Base-by-base conservation (phyloP, 257 asterid species). In the Ilex asprella region DNA sequence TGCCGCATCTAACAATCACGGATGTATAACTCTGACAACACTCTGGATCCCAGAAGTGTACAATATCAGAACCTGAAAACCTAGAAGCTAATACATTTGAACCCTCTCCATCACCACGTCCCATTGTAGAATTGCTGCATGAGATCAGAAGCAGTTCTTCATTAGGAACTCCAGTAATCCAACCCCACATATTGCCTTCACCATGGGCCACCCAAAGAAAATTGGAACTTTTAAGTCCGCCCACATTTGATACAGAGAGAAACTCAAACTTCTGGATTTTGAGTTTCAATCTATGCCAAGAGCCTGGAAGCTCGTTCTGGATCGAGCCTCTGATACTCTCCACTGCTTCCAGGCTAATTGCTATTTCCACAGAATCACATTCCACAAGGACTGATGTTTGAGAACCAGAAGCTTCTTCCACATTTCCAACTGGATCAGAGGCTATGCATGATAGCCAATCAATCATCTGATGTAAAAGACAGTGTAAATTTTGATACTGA, bases 41-140 rank as follows among this genome's bases (percentile, higher is more conserved):
- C 69, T 75, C 84, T 57, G 92, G 84, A 65, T 93, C 94, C 81
- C 75, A 73, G 50, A 85, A 75, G 82, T 67, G 78, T 44, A 87
- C 71, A 56, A 89, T 78, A 67, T 85, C 93, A 59, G 88, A 82
- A 55, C 96, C 99, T 3, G 95, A 77, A 69, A 64, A 54, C 74
- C 77, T 81, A 71, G 94, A 84, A 60, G 91, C 82, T 65, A 93
- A 68, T 55, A 82, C 82, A 69, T 87, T 89, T 62, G 90, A 93
- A 68, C 97, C 94, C 76, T 85, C 87, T 70, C 99, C 99, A 73
- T 81, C 87, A 64, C 99, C 97, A 60, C 99, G 99, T 46, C 97
- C 96, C 70, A 76, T 68, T 54, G 86, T 55, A 57, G 95, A 78
- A 74, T 82, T 82, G 57, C 76, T 79, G 76, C 96, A 89, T 59